Base-by-base conservation (phyloP, 179 eudicot genomes). In the Actinidia chinensis region DNA sequence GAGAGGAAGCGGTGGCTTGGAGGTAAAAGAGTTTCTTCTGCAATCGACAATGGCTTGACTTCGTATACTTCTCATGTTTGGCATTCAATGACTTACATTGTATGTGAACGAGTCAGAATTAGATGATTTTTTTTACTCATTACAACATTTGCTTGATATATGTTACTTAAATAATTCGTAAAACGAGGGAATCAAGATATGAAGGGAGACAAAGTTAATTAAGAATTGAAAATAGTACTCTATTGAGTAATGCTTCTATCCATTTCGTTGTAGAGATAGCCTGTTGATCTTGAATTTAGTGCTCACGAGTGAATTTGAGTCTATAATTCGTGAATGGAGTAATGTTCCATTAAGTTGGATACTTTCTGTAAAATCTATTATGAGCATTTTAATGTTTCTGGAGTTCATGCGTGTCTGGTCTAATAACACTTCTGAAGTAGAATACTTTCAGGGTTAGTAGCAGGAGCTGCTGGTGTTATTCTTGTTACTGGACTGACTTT, bases 361-460 rank as follows among this genome's bases (percentile, higher is more conserved):
- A 18, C 47, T 51, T 77, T 51, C 5, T 4, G 8, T 18, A 36
- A 7, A 14, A 40, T 55, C 3, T 72, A 20, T 73, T 79, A 59
- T 44, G 3, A 28, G 50, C 44, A 20, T 33, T 58, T 70, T 76
- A 66, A 56, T 81, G 58, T 70, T 51, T 72, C 42, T 80, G 76
- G 61, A 69, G 65, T 80, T 79, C 60, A 52, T 79, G 47, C 61
- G 8, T 71, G 22, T 74, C 85, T 74, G 67, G 71, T 69, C 83
- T 83, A 82, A 79, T 87, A 81, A 88, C 89, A 79, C 86, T 86
- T 82, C 71, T 88, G 81, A 88, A 89, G 85, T 93, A 88, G 90
- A 80, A 81, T 89, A 81, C 85, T 91, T 86, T 78, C 99, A 95
- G 99, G 96, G 79, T 63, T 90, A 75, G 91, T 91, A 83, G 89